Base-by-base conservation (phyloP, 192 early-diverging fungal species). In the Irineochytrium annulatum region DNA sequence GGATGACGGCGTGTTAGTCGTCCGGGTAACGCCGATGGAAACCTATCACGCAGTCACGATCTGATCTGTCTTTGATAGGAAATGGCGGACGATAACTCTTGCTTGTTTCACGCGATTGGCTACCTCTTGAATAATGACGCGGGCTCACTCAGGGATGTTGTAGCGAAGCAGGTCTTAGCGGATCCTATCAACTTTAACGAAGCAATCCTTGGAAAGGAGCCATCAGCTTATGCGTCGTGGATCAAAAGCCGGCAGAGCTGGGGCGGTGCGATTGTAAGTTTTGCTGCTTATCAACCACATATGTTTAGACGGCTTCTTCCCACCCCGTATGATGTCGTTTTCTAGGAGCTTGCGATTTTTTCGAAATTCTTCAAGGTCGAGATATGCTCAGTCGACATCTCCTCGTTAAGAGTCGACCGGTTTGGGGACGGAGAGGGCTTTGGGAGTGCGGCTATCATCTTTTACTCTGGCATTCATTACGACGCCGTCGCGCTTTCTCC, bases 261-360 rank as follows among this genome's bases (percentile, higher is more conserved):
- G 91, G 91, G 91, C 65, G 90, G 90, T n/a, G 90, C 87, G 0
- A 89, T 91, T 53, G n/a, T n/a, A n/a, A n/a, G n/a, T n/a, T n/a
- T n/a, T n/a, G n/a, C n/a, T n/a, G n/a, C n/a, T n/a, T n/a, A n/a
- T n/a, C n/a, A n/a, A n/a, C n/a, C n/a, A n/a, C n/a, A n/a, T n/a
- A n/a, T n/a, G n/a, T n/a, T n/a, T n/a, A n/a, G n/a, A n/a, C n/a
- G n/a, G n/a, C n/a, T n/a, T n/a, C n/a, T n/a, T n/a, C n/a, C n/a
- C n/a, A n/a, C n/a, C n/a, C n/a, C n/a, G n/a, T n/a, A n/a, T n/a
- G n/a, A n/a, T n/a, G n/a, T n/a, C n/a, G n/a, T n/a, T n/a, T n/a
- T n/a, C n/a, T n/a, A n/a, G n/a, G 90, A 92, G 58, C 71, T 90
- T 16, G 65, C 87, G 17, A 86, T 91, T n/a, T 88, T 92, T 53